Conservation (phyloP, 2,329 filamentous ascomycete genomes). For the Fusarium aywerte region DNA sequence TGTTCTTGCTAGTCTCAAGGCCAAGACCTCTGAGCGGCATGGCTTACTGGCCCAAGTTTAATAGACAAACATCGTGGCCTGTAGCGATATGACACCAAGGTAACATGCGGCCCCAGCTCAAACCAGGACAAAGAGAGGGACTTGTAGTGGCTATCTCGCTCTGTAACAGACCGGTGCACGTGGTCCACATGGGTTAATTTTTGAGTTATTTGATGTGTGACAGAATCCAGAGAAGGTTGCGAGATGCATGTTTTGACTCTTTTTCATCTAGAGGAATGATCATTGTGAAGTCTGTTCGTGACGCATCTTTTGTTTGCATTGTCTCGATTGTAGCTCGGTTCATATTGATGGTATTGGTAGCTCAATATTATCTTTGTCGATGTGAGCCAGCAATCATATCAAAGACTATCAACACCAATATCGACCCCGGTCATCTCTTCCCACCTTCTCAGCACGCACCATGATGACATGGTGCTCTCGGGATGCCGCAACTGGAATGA, state of each 20-base stretch:
- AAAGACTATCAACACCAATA: conserved; percentile 9
- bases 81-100: conserved; percentile 24
- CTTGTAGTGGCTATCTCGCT: conserved; percentile 21
- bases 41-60: conserved; percentile 37
- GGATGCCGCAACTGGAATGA: conserved; percentile 47
- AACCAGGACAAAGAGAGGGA: conserved; percentile 14
- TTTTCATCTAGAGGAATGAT: conserved; percentile 21
- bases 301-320: not conserved
- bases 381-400: conserved; percentile 20
- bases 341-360: not conserved
- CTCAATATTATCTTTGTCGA: conserved; percentile 21
- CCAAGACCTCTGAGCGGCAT: conserved; percentile 33
- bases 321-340: conserved; percentile 15
- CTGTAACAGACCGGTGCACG: conserved; percentile 27
- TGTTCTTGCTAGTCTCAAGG: conserved; percentile 27
- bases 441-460: conserved; percentile 24
- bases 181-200: conserved; percentile 18
- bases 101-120: conserved; percentile 19
- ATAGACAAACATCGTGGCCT: conserved; percentile 34
- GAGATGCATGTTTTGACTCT: conserved; percentile 22
- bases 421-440: conserved; percentile 13
- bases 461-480: conserved; percentile 43
- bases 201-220: conserved; percentile 27
- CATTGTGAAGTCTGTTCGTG: conserved; percentile 9
- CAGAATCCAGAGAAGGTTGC: conserved; percentile 9